These are phyloP conservation scores for Phyllosticta citrichinensis DNA, from an alignment of 2,329 filamentous ascomycete genomes.

Conservation along the genomic window DNA sequence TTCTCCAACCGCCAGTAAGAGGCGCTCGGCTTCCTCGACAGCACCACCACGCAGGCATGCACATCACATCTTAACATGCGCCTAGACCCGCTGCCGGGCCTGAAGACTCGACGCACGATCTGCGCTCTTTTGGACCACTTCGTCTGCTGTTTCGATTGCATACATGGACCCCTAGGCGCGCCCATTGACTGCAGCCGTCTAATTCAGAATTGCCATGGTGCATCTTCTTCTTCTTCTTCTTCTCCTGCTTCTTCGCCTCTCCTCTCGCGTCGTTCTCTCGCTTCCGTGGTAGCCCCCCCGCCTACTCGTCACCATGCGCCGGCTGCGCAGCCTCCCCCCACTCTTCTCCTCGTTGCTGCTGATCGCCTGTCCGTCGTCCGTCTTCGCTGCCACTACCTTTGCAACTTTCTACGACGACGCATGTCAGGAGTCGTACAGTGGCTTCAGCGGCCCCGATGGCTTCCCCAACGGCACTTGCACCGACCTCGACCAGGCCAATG, in stretches of 20 bases:
- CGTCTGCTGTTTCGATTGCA: not conserved
- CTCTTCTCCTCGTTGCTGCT: not conserved
- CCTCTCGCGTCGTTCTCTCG: not conserved
- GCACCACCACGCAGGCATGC: not conserved
- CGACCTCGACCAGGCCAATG: not conserved
- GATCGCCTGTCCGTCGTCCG: not conserved
- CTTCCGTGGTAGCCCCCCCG: not conserved
- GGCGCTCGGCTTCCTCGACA: slow-evolving; percentile 1
- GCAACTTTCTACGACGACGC: slow-evolving; percentile 1
- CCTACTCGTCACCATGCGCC: not conserved
- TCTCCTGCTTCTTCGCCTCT: not conserved
- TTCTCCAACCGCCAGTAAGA: not conserved
- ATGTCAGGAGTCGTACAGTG: slow-evolving; percentile 1
- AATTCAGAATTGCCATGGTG: not conserved
- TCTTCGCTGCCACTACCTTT: not conserved
- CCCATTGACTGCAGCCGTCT: not conserved
- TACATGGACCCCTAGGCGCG: not conserved
- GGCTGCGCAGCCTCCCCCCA: not conserved
- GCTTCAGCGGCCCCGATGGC: slow-evolving; percentile 1
- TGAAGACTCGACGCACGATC: not conserved
- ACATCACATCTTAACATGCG: not conserved
- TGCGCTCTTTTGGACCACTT: not conserved
- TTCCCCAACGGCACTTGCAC: slow-evolving; percentile 5
- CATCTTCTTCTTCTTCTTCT: not conserved
- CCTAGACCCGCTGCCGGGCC: not conserved